phyloP scores from a whole-genome alignment of 495 filamentous ascomycete genomes.

The Staphylotrichum longicolle region DNA sequence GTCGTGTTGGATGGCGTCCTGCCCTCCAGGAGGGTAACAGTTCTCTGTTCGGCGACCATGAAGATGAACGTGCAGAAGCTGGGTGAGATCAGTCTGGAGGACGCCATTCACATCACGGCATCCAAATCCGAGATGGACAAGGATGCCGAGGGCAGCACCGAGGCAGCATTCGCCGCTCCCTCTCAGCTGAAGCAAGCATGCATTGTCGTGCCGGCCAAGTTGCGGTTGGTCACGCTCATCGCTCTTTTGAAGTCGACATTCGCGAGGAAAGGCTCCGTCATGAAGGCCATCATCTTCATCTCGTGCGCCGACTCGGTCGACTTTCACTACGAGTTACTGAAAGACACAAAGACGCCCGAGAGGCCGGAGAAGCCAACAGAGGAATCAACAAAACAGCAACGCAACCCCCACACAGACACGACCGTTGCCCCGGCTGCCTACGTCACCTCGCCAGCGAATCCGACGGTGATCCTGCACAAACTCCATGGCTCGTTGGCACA shows the following conservation, averaged over 20 bases:
- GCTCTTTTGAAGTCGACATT: conserved; percentile 83
- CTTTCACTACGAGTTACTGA: conserved; percentile 91
- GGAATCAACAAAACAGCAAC: conserved; percentile 26
- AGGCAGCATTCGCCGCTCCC: conserved; percentile 73
- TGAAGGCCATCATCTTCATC: conserved; percentile 95
- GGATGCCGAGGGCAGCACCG: conserved; percentile 47
- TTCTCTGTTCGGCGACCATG: conserved; percentile 96
- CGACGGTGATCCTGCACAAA: conserved; percentile 67
- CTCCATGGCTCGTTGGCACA: conserved; percentile 95
- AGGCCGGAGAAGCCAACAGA: conserved; percentile 32
- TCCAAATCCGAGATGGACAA: conserved; percentile 51
- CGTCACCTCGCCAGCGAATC: conserved; percentile 49
- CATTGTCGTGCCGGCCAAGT: conserved; percentile 79
- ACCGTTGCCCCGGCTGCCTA: conserved; percentile 47
- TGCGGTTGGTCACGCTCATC: conserved; percentile 81
- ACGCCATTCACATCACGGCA: conserved; percentile 82
- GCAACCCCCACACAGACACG: conserved; percentile 33
- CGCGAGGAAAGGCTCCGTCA: conserved; percentile 77
- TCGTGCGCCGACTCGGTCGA: conserved; percentile 96
- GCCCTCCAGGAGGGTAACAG: conserved; percentile 73
- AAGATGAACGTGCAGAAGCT: conserved; percentile 92
- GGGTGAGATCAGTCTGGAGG: conserved; percentile 90
- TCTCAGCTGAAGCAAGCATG: conserved; percentile 91
- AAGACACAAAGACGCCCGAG: conserved; percentile 38
- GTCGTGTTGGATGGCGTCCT: conserved; percentile 52